Evolutionary conservation across 2,329 filamentous ascomycete species (phyloP), one percentile per base, ranked within the genome.

Genomic region (Sarocladium kiliense): DNA sequence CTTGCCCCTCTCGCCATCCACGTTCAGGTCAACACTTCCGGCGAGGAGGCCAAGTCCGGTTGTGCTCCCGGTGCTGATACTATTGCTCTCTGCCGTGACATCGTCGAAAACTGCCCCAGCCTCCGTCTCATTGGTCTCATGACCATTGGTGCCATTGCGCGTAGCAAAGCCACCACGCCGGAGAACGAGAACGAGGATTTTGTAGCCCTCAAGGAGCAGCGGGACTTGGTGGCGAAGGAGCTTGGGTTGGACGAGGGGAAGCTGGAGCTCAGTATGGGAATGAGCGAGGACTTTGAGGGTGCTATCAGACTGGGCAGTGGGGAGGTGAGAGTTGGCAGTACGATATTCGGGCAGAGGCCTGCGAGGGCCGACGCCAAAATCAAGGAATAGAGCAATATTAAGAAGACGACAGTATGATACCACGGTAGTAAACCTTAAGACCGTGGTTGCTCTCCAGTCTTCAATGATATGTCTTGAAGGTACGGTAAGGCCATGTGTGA

Each of bases 201-300:
- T 67, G 69, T 84, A 3, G 68, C 74, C 3, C 70, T 99, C 66
- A 77, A 75, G 53, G 79, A 87, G 64, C 86, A 88, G 67, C 77
- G 89, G 55, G 88, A 95, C 68, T 70, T 82, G 14, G 84, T 97
- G 2, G 81, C 78, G 2, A 66, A 73, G 65, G 86, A 74, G 57
- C 63, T 76, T 19, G 66, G 65, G 1, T 55, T 74, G 51, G 68
- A 76, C 16, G 72, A 75, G n/a, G 78, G 79, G 58, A 60, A 57
- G n/a, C 68, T 97, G 63, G 91, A 97, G 76, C 71, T 97, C 71
- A 97, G 92, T 71, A 99, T 99, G 93, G 93, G 93, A 6, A 99
- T 99, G 94, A 97, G 91, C 68, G 85, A 90, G 65, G 94, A 99
- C 71, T 99, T 93, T 69, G 92, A 96, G 75, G 88, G 87, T 7